Conservation (phyloP, 1,139 yeast species). For the Yamadazyma sp. region DNA sequence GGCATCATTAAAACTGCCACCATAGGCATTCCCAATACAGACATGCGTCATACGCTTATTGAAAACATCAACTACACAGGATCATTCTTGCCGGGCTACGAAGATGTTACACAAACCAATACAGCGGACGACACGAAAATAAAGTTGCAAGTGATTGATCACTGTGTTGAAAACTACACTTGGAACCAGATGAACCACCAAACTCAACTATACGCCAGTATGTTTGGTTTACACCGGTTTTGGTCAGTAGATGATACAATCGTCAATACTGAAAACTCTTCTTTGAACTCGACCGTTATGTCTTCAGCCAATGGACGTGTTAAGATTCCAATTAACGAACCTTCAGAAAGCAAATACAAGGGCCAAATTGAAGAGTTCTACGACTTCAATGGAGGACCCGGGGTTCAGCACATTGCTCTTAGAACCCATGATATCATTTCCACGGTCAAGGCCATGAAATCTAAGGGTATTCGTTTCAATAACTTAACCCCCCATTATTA, state of each 20-base stretch:
- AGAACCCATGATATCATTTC: constrained; percentile 58
- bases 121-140: not conserved
- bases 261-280: constrained; percentile 66
- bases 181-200: constrained; percentile 65
- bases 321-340: constrained; percentile 84
- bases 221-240: constrained; percentile 72
- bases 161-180: constrained; percentile 75
- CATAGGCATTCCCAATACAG: constrained; percentile 57
- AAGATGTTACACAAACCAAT: not conserved
- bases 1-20: constrained; percentile 59
- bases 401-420: constrained; percentile 80
- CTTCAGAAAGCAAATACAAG: constrained; percentile 62
- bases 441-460: constrained; percentile 53
- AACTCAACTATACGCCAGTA: constrained; percentile 57
- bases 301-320: constrained; percentile 63
- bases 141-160: constrained; percentile 54
- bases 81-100: constrained; percentile 59
- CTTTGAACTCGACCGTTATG: constrained; percentile 75
- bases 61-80: constrained; percentile 49
- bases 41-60: constrained; percentile 67
- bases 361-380: constrained; percentile 83
- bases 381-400: constrained; percentile 75
- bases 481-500: constrained; percentile 58
- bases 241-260: constrained; percentile 85
- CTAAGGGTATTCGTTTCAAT: constrained; percentile 72